Base-by-base conservation (phyloP, 768 basidiomycete genomes). In the Termitomyces sp. region DNA sequence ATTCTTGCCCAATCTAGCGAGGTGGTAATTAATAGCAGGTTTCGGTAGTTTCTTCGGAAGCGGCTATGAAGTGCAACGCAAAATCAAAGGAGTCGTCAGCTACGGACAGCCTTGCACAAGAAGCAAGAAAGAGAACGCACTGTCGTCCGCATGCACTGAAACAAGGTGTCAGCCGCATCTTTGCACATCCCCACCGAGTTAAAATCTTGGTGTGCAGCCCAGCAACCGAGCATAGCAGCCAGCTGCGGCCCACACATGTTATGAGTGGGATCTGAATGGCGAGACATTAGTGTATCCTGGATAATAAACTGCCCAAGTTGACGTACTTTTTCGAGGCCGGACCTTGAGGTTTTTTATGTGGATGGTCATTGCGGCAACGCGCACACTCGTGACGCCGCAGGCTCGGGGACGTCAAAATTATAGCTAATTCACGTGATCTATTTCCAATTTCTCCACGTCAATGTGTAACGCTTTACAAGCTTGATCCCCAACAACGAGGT, bases 1-100 rank as follows among this genome's bases (percentile, higher is more conserved):
- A 60, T 79, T 83, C 69, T 89, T 91, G 60, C 83, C 81, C 61
- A 93, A 78, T 70, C 91, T 84, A 65, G 89, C 87, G 63, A 95
- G 84, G 71, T 94, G 91, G 70, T 92, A 95, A 72, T 95, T 95
- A 76, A 95, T 93, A 34, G 89, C 85, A 34, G 93, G 83, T 68
- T 80, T 81, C 52, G 86, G 90, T 44, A 72, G 71, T 68, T 87
- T 91, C 60, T 84, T 84, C 49, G 81, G 78, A 68, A 85, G 77
- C 12, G 88, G 87, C 91, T 94, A 67, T 13, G 59, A 14, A 46
- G 55, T 37, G 57, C 59, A 49, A 18, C 27, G 26, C 55, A 53
- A 34, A 5, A n/a, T n/a, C n/a, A 30, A 30, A 30, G 30, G 30
- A 40, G 56, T 27, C 45, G 42, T 45, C 34, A 52, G 43, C 44